phyloP scores from a whole-genome alignment of 192 early-diverging fungal species.

The Blastocladiella britannica region DNA sequence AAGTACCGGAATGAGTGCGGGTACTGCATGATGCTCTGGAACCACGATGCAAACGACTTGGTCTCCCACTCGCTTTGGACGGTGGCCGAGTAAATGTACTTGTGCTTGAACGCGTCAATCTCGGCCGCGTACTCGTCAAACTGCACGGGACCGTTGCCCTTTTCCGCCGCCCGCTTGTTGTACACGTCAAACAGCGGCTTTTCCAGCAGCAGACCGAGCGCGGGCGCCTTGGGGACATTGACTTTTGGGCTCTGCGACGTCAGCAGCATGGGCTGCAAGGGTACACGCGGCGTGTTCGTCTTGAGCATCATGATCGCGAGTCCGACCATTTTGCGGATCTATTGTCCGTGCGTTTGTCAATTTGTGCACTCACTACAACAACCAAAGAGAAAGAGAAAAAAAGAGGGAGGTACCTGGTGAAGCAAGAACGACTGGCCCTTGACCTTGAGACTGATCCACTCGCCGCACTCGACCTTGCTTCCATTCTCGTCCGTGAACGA shows the following conservation, averaged over 20 bases:
- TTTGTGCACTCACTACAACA: no score
- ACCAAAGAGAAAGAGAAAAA: no score
- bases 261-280: conserved; percentile 28
- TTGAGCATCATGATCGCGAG: conserved; percentile 66
- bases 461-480: conserved; percentile 10
- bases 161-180: conserved; percentile 21
- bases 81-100: conserved; percentile 68
- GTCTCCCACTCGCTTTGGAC: conserved; percentile 49
- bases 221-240: conserved; percentile 95
- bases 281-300: conserved; percentile 39
- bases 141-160: conserved; percentile 15
- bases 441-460: conserved; percentile 86
- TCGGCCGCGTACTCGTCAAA: conserved; percentile 41
- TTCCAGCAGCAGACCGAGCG: conserved; percentile 71
- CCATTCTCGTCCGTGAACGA: neutral
- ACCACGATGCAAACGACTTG: conserved; percentile 13
- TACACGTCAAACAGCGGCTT: conserved; percentile 47
- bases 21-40: neutral
- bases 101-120: conserved; percentile 70
- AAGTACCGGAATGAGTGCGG: conserved; percentile 37
- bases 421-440: conserved; percentile 96
- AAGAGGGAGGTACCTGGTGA: no score
- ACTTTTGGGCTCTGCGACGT: conserved; percentile 45
- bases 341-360: no score
- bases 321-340: conserved; percentile 98